Evolutionary conservation across 306 rosid genomes (phyloP).

Genomic region (Castanea sativa): DNA sequence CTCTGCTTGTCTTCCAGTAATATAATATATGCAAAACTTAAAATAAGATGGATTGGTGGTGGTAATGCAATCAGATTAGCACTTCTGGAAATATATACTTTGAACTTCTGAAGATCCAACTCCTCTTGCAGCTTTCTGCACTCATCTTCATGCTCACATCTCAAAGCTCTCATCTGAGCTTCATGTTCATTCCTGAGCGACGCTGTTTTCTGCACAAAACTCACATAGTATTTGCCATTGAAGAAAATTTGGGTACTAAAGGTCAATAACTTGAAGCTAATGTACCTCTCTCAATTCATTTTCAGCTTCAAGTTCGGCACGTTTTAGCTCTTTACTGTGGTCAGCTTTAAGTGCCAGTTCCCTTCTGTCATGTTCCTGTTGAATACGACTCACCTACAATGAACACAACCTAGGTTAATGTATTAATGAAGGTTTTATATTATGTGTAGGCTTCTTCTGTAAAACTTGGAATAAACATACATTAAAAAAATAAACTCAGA

Average conservation of each 20-base stretch:
- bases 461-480: background rate
- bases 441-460: background rate
- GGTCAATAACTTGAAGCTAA: background rate
- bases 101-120: constrained; percentile 82
- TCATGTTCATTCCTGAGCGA: constrained; percentile 74
- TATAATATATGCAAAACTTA: constrained; percentile 15
- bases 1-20: constrained; percentile 92
- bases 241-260: constrained; percentile 7
- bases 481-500: background rate
- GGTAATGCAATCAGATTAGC: constrained; percentile 13
- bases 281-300: constrained; percentile 74
- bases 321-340: constrained; percentile 62
- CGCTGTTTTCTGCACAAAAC: constrained; percentile 52
- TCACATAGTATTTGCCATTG: constrained; percentile 9
- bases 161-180: constrained; percentile 70
- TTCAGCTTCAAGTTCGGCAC: constrained; percentile 64
- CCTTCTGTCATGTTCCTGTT: constrained; percentile 60
- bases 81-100: constrained; percentile 46
- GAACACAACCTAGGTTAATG: constrained; percentile 25
- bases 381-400: constrained; percentile 61
- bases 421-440: constrained; percentile 8
- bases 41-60: constrained; percentile 4
- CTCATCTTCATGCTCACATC: constrained; percentile 79
- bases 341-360: constrained; percentile 50
- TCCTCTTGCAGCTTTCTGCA: constrained; percentile 81